Evolutionary conservation across 2,329 filamentous ascomycete species (phyloP), one percentile per base, ranked within the genome.

Genomic region (Colletotrichum sp.): DNA sequence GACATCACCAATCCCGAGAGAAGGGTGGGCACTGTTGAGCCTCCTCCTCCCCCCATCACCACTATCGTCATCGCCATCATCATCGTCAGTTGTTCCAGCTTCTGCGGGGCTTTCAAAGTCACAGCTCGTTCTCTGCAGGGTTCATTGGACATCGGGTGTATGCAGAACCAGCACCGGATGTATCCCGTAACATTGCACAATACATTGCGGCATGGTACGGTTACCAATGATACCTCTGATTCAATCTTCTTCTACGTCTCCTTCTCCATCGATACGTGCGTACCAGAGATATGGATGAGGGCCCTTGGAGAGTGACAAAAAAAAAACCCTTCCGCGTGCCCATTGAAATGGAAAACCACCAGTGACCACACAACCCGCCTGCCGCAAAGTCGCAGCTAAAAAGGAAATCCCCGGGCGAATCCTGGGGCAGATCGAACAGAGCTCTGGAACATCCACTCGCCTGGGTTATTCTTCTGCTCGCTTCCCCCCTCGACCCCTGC

Each of bases 381-480:
- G 61, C 58, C 48, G 27, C 32, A 68, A 71, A 72, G 73, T 68
- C 43, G 43, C 64, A 64, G 56, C 39, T 30, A 32, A 60, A 60
- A 72, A 64, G 43, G 27, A 75, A 75, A 34, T 22, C 69, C 73
- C 69, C 30, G 39, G 69, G 25, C 55, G 70, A 66, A 77, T 73
- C 75, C 75, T 34, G 66, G 75, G 60, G 75, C 73, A 77, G 75
- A 77, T 77, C 75, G 75, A 72, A 77, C 75, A 75, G 67, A 68
- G 61, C 39, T 66, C 65, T 72, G 66, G 69, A 68, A 71, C 71
- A 66, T 69, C 71, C 75, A 75, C 66, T 75, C 62, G 56, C 32
- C 73, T 61, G 73, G 73, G 73, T 68, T 64, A 66, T 75, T 72
- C 62, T 73, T 68, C 64, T 68, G 68, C 70, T 73, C 64, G 69